phyloP scores from a whole-genome alignment of 192 early-diverging fungal species.

The Funneliformis mosseae region DNA sequence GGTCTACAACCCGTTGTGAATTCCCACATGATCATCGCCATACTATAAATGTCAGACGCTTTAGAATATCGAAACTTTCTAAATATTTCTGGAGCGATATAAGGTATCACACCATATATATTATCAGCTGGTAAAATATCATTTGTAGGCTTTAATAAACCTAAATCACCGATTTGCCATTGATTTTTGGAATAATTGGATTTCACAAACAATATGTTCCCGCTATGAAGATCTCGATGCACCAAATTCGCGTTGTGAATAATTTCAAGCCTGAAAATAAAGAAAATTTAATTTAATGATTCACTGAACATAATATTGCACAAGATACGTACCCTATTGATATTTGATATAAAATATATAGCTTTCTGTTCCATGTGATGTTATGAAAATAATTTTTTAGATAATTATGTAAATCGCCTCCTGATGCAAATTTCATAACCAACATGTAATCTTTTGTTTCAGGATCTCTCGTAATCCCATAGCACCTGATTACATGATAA shows the following conservation, averaged over 20 bases:
- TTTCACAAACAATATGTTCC: not conserved
- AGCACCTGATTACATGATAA: not conserved
- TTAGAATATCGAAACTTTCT: too few species aligned
- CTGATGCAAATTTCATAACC: slow-evolving; percentile 13
- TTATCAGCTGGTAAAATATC: not conserved
- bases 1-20: not conserved
- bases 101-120: too few species aligned
- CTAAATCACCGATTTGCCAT: not conserved
- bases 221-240: slow-evolving; percentile 18
- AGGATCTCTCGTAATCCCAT: not conserved
- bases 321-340: not conserved
- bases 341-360: not conserved
- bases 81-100: too few species aligned
- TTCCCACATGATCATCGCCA: too few species aligned
- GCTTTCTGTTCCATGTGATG: not conserved
- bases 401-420: slow-evolving; percentile 10
- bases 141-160: not conserved
- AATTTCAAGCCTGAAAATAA: not conserved
- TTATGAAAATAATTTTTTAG: not conserved
- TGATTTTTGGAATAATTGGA: too few species aligned
- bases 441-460: not conserved
- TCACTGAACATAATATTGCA: not conserved
- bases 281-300: too few species aligned
- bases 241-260: not conserved
- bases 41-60: too few species aligned